These are phyloP conservation scores for Acanthamoeba lenticulata DNA, from an alignment of 208 protist genomes.

Conservation along the genomic window DNA sequence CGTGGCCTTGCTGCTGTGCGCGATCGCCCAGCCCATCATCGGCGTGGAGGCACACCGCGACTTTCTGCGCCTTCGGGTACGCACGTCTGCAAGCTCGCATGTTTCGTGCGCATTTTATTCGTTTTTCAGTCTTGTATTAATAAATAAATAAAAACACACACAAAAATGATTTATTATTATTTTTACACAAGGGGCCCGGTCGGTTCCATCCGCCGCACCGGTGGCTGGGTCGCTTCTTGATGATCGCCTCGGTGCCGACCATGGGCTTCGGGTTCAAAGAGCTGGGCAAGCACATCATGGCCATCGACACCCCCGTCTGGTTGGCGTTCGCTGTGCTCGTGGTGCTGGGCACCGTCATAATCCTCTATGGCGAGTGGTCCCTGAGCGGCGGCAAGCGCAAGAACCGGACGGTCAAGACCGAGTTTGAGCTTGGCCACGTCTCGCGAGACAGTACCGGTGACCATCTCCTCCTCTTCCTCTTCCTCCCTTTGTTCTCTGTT, in stretches of 20 bases:
- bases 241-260: not conserved
- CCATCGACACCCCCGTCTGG: constrained; percentile 23
- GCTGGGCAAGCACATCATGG: constrained; percentile 44
- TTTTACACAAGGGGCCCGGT: not conserved
- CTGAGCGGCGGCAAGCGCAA: constrained; percentile 22
- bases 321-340: not conserved
- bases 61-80: not conserved
- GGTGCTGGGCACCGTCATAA: not conserved
- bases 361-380: constrained; percentile 45
- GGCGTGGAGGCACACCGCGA: constrained; percentile 45
- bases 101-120: not conserved
- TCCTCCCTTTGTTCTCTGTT: not conserved
- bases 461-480: not conserved
- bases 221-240: constrained; percentile 53
- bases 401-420: not conserved
- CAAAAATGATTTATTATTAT: not conserved
- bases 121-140: not conserved
- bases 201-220: constrained; percentile 29
- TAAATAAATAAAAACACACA: not conserved
- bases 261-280: constrained; percentile 49
- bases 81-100: too few relatives aligned
- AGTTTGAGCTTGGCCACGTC: constrained; percentile 15
- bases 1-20: not conserved
- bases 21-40: constrained; percentile 40
- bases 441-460: not conserved